Base-by-base conservation (phyloP, 805 yeast genomes). In the Wickerhamiella musiphila region DNA sequence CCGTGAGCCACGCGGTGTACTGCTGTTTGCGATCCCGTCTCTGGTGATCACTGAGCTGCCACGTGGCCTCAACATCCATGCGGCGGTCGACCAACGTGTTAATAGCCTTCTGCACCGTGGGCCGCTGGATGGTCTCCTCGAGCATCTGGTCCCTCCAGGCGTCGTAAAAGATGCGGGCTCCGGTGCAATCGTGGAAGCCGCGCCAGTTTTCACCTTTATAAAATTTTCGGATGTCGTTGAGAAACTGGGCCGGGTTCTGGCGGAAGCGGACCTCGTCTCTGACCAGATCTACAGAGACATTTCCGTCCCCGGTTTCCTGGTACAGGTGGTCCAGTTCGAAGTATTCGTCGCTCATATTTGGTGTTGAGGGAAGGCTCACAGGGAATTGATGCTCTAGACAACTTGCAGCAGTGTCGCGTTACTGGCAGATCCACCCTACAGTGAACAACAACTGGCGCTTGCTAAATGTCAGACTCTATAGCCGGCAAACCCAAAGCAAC, bases 121-220 rank as follows among this genome's bases (percentile, higher is more conserved):
- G 50, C 36, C 52, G 52, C 26, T 31, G 31, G 33, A 56, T 31
- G 6, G 56, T 52, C 25, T 42, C 36, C n/a, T 39, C 35, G 19
- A 36, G 33, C 35, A 56, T 40, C 12, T 43, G 35, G 22, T 49
- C 56, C 5, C 47, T 35, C 39, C 54, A 43, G 5, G 53, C 53
- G 11, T 49, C 46, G 33, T 43, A 44, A 39, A 36, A 58, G 23
- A 57, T 39, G 21, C 37, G 44, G 29, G 51, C 48, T 18, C 63
- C 63, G 15, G 51, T 47, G 35, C 54, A 57, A 24, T 49, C 42
- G 26, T 55, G 49, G 39, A 54, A 58, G 11, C 54, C 52, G 17
- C 63, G 48, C 51, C 58, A 58, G 12, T 48, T 42, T 6, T 51
- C 38, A 14, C 61, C 60, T 6, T 42, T 31, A 26, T 52, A 41